phyloP scores from a whole-genome alignment of 805 yeast species.

The Yamadazyma philogaea region DNA sequence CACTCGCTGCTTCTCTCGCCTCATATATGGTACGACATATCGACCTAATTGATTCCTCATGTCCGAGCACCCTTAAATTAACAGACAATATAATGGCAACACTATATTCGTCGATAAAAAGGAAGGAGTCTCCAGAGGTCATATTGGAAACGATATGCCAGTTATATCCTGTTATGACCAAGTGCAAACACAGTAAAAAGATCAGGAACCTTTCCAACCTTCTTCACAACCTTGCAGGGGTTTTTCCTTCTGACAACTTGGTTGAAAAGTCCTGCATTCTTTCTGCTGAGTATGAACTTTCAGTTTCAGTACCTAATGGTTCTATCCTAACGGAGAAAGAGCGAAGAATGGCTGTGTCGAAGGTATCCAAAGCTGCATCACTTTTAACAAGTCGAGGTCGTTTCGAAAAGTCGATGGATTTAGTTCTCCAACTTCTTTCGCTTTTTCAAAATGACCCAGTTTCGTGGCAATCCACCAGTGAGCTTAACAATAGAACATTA shows the following conservation, averaged over 20 bases:
- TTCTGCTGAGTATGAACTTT: constrained; percentile 1
- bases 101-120: neutral
- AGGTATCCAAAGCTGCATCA: neutral
- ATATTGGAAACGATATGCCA: neutral
- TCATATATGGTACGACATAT: neutral
- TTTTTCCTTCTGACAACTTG: neutral
- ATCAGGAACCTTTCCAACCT: constrained; percentile 46
- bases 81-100: neutral
- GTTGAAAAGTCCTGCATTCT: neutral
- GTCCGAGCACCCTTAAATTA: neutral
- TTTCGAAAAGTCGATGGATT: neutral
- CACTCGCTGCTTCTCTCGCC: neutral
- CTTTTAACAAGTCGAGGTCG: neutral
- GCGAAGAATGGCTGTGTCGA: neutral
- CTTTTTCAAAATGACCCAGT: neutral
- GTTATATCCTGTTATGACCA: neutral
- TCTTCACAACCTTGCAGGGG: constrained; percentile 38
- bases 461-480: neutral
- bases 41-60: neutral
- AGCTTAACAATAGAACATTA: neutral
- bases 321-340: neutral
- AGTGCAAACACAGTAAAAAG: constrained; percentile 35
- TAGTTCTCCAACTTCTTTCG: neutral
- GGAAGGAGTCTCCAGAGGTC: neutral
- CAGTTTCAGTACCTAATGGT: neutral